Percentiles rank a stretch among this genome's conserved stretches.
These are phyloP conservation scores for Cladosporium sp. DNA, from an alignment of 2,329 filamentous ascomycete genomes.

Conservation along the genomic window DNA sequence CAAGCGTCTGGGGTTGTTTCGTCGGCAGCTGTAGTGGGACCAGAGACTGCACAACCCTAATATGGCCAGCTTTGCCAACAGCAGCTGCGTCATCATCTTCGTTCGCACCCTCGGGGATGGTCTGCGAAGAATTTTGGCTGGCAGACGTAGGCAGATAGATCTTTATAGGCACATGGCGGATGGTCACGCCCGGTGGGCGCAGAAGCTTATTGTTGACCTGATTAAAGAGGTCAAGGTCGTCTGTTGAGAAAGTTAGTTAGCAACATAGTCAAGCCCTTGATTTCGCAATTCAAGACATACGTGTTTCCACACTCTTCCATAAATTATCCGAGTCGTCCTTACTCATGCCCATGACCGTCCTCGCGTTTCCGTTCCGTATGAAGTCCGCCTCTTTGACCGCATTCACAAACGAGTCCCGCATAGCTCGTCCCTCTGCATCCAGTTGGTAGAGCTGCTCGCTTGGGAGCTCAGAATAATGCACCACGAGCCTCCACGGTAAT, in stretches of 20 bases:
- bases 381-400: slow-evolving; percentile 79
- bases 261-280: background rate
- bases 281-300: slow-evolving; percentile 38
- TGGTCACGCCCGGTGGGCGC: slow-evolving; percentile 63
- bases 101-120: slow-evolving; percentile 23
- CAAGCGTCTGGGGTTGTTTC: slow-evolving; percentile 64
- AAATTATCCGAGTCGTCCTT: slow-evolving; percentile 78
- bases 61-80: slow-evolving; percentile 33
- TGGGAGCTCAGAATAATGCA: slow-evolving; percentile 59
- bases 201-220: slow-evolving; percentile 74
- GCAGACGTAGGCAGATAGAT: slow-evolving; percentile 68
- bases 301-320: slow-evolving; percentile 75
- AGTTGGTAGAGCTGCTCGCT: slow-evolving; percentile 55
- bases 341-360: slow-evolving; percentile 83
- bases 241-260: slow-evolving; percentile 36
- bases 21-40: slow-evolving; percentile 49
- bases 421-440: slow-evolving; percentile 50
- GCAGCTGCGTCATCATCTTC: slow-evolving; percentile 25
- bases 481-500: slow-evolving; percentile 59
- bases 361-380: slow-evolving; percentile 79
- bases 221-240: slow-evolving; percentile 69
- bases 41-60: slow-evolving; percentile 65
- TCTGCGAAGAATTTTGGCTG: slow-evolving; percentile 32
- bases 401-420: slow-evolving; percentile 65
- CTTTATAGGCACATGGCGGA: slow-evolving; percentile 81